Conservation (phyloP, 148 eudicot species). For the Polygonum aviculare region DNA sequence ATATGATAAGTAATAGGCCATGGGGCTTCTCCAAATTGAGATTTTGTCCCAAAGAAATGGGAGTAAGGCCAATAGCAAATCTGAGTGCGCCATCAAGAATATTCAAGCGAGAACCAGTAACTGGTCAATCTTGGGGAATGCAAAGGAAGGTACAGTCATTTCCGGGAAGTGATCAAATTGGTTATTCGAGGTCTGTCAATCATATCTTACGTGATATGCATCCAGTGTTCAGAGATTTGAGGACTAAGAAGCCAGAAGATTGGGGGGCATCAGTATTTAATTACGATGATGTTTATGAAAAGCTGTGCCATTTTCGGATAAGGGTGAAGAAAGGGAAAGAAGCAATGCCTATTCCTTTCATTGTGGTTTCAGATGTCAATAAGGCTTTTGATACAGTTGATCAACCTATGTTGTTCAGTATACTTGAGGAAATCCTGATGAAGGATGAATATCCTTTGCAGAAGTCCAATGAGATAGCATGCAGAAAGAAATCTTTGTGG, state of each 20-base stretch:
- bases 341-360: constrained; percentile 39
- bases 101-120: constrained; percentile 7
- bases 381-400: constrained; percentile 85
- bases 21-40: constrained; percentile 86
- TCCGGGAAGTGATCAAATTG: constrained; percentile 10
- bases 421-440: constrained; percentile 47
- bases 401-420: constrained; percentile 66
- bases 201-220: constrained; percentile 55
- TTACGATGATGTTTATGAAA: constrained; percentile 66
- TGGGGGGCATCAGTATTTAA: constrained; percentile 78
- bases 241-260: constrained; percentile 44
- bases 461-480: constrained; percentile 38
- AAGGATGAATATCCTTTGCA: constrained; percentile 39
- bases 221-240: constrained; percentile 55
- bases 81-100: constrained; percentile 56
- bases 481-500: constrained; percentile 40
- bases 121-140: not conserved
- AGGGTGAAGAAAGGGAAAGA: constrained; percentile 38
- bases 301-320: constrained; percentile 53
- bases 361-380: constrained; percentile 75
- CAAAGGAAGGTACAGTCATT: constrained; percentile 9
- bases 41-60: constrained; percentile 64
- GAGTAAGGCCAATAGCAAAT: constrained; percentile 69
- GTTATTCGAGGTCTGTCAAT: constrained; percentile 53
- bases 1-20: constrained; percentile 37